These are phyloP conservation scores for Penicillium paxilli DNA, from an alignment of 495 filamentous ascomycete species.

Conservation along the genomic window DNA sequence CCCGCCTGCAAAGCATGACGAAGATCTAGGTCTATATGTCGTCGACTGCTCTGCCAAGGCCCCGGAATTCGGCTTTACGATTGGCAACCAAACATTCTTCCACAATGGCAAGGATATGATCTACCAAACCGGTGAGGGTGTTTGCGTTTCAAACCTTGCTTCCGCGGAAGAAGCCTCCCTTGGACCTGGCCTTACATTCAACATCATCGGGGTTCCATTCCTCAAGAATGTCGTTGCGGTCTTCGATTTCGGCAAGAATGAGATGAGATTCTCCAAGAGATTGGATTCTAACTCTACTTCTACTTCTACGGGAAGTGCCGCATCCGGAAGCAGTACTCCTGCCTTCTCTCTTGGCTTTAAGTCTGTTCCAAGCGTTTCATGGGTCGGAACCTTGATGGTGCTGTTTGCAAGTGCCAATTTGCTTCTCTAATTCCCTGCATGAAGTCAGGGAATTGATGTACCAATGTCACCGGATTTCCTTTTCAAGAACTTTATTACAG, in stretches of 20 bases:
- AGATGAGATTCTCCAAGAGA: constrained; percentile 48
- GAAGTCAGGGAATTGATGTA: too few relatives aligned
- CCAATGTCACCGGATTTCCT: too few relatives aligned
- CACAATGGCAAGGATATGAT: constrained; percentile 55
- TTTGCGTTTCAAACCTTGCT: constrained; percentile 36
- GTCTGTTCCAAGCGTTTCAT: neutral
- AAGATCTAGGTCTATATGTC: constrained; percentile 47
- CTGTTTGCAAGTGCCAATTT: neutral
- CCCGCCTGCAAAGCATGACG: constrained; percentile 48
- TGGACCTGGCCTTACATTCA: constrained; percentile 34
- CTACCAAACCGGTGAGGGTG: constrained; percentile 32
- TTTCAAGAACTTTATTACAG: too few relatives aligned
- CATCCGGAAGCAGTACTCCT: neutral
- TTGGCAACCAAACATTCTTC: constrained; percentile 50
- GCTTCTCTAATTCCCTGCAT: too few relatives aligned
- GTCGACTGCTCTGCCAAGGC: constrained; percentile 63
- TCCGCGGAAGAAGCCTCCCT: constrained; percentile 19
- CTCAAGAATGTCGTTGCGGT: constrained; percentile 74
- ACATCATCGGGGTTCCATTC: constrained; percentile 69
- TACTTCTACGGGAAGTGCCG: neutral
- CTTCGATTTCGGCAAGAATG: constrained; percentile 58
- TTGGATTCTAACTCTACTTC: neutral
- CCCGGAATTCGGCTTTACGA: constrained; percentile 51
- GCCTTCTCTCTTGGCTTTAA: neutral
- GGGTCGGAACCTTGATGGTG: neutral